Conservation (phyloP, 148 eudicot genomes). For the Spergularia marina region DNA sequence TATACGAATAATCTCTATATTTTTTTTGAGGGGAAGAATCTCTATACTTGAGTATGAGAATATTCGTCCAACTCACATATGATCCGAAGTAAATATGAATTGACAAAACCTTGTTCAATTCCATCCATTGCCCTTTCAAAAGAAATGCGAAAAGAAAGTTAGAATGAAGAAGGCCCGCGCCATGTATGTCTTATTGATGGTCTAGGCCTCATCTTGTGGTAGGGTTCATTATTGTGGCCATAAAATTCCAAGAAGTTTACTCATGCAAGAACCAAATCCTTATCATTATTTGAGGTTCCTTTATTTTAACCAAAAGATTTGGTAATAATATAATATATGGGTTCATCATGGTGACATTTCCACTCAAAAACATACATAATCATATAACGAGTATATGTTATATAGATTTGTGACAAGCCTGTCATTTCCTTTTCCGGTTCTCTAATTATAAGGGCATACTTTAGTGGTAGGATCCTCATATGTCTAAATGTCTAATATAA, state of each 20-base stretch:
- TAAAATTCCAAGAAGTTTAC: slow-evolving; percentile 11
- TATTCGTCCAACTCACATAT: background rate
- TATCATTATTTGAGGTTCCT: slow-evolving; percentile 9
- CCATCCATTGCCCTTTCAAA: background rate
- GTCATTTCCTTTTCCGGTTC: too few species aligned
- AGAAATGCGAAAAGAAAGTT: background rate
- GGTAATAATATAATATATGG: slow-evolving; percentile 12
- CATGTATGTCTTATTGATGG: background rate
- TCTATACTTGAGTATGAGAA: background rate
- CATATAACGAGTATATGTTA: background rate
- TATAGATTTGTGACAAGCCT: too few species aligned
- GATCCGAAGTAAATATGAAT: background rate
- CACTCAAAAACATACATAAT: slow-evolving; percentile 13
- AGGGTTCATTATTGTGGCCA: background rate
- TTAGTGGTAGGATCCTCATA: slow-evolving; percentile 19
- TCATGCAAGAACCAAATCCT: slow-evolving; percentile 11
- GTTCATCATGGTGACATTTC: slow-evolving; percentile 18
- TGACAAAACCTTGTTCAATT: background rate
- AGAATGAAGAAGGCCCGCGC: background rate
- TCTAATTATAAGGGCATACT: background rate
- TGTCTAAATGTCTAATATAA: background rate
- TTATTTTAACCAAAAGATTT: slow-evolving; percentile 8
- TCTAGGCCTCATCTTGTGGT: background rate
- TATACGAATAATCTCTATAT: too few species aligned
- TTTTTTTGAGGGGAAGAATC: background rate